Percentiles rank a stretch among this genome's conserved stretches.
phyloP scores from a whole-genome alignment of 139 green algal genomes.

The Chlamydomonas sp. region DNA sequence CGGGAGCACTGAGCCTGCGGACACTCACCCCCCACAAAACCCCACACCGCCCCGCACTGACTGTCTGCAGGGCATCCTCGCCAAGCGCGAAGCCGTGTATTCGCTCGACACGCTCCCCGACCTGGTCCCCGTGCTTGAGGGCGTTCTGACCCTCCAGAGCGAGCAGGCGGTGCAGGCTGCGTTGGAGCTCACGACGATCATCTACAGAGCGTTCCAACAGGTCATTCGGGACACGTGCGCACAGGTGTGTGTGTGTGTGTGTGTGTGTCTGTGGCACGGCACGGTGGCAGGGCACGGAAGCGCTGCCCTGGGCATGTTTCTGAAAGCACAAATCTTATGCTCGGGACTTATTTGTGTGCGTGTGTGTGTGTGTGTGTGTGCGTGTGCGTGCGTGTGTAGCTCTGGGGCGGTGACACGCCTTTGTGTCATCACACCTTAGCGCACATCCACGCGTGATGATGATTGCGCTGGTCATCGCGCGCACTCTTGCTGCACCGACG shows the following conservation, averaged over 20 bases:
- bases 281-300: too few species aligned
- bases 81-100: slow-evolving; percentile 14
- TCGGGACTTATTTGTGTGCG: neutral
- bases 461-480: too few species aligned
- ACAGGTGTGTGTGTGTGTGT: neutral
- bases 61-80: slow-evolving; percentile 17
- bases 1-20: too few species aligned
- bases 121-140: slow-evolving; percentile 28
- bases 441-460: too few species aligned
- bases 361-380: neutral
- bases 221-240: neutral
- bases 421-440: too few species aligned
- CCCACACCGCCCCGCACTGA: too few species aligned
- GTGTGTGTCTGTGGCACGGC: too few species aligned
- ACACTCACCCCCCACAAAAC: too few species aligned
- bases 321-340: too few species aligned
- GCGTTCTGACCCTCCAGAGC: slow-evolving; percentile 24
- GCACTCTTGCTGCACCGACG: too few species aligned
- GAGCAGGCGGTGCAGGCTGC: slow-evolving; percentile 28
- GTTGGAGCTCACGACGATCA: neutral
- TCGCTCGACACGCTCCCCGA: slow-evolving; percentile 32
- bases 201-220: neutral
- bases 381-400: neutral
- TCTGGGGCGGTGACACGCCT: neutral
- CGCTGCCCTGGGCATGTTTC: too few species aligned